Evolutionary conservation across 768 basidiomycete species (phyloP), one percentile per base, ranked within the genome.

Genomic region (Calocybe cyanea): DNA sequence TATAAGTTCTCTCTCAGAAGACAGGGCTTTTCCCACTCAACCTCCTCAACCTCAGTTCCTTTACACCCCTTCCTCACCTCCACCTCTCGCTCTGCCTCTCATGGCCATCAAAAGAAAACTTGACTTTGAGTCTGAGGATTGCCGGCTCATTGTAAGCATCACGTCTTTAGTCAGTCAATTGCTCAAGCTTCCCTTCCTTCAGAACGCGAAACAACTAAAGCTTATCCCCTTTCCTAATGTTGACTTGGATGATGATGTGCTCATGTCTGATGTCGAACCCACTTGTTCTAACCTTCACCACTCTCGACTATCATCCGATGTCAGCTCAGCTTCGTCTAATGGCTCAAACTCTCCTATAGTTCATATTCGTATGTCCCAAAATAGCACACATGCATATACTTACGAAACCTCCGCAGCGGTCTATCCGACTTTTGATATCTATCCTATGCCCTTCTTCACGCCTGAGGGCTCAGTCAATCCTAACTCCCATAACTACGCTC

Each of bases 71-170:
- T n/a, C n/a, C n/a, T n/a, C n/a, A 48, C 53, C 31, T 51, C 49
- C 48, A 43, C 39, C 50, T 41, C 43, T 38, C 46, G 28, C 38
- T 23, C 43, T 43, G 48, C 42, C 36, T 51, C 51, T 53, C 41
- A 90, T 88, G 86, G 72, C 80, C 33, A 52, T 87, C 60, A 92
- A 91, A 64, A 77, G 88, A 62, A 92, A 92, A 69, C 71, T 85
- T 41, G 78, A 82, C 41, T 54, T 70, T 15, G 84, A 84, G 48
- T 59, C 68, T 15, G 76, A 78, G 48, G 80, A 80, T 56, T 68
- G 70, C 50, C 69, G 64, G 43, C 75, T 69, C 51, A 73, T 63
- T 52, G 82, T 82, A 63, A 44, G 69, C 57, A 35, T 13, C 8
- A 46, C 36, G 38, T 11, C 11, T 11, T 11, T 52, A 55, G 50